Percentiles rank a stretch among this genome's conserved stretches.
Evolutionary conservation across 2,329 filamentous ascomycete genomes (phyloP).

Genomic region (Mycosphaerelloides madeirae): DNA sequence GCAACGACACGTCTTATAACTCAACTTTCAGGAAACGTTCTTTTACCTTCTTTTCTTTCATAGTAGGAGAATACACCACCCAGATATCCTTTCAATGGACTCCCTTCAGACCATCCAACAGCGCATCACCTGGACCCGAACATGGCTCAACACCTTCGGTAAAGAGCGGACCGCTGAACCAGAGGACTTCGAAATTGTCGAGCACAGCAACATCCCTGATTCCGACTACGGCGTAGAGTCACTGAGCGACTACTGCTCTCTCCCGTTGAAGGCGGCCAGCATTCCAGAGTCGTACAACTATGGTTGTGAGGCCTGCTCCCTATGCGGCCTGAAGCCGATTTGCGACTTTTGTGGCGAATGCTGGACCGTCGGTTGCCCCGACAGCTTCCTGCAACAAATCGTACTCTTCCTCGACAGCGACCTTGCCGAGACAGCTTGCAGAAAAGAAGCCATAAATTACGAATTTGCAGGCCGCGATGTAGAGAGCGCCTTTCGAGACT

Average conservation of each 20-base stretch:
- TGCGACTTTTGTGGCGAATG: not conserved
- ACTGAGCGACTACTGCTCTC: constrained; percentile 5
- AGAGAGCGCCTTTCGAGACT: constrained; percentile 14
- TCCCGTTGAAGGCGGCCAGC: too few species aligned
- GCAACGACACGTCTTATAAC: constrained; percentile 7
- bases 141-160: constrained; percentile 5
- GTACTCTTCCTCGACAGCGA: not conserved
- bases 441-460: constrained; percentile 4
- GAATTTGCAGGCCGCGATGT: constrained; percentile 6
- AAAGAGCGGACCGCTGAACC: not conserved
- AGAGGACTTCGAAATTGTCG: constrained; percentile 7
- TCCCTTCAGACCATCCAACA: not conserved
- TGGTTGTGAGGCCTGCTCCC: not conserved
- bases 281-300: not conserved
- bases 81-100: too few species aligned
- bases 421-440: not conserved
- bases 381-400: not conserved
- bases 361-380: not conserved
- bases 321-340: not conserved
- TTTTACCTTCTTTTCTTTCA: too few species aligned
- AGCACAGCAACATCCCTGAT: not conserved
- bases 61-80: too few species aligned
- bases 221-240: constrained; percentile 7
- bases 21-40: too few species aligned
- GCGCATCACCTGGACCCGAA: constrained; percentile 4